Evolutionary conservation across 1,139 yeast genomes (phyloP), one percentile per base, ranked within the genome.

Genomic region (Scheffersomyces segobiensis): DNA sequence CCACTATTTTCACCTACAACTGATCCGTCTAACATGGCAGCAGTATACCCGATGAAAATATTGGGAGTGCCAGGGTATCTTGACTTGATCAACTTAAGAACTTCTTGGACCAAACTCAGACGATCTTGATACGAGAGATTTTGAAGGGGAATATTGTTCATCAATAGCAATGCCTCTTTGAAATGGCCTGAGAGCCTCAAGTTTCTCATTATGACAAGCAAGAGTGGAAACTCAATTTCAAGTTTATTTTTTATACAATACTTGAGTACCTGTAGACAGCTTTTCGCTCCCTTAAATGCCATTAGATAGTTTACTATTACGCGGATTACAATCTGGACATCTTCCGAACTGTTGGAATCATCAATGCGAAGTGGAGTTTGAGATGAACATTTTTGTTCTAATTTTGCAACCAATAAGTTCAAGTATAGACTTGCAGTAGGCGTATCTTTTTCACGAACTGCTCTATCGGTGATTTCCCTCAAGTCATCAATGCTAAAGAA

Each of bases 41-140:
- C 71, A 32, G 73, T 71, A 60, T 80, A 80, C 1, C 83, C 83
- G 7, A 78, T 65, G 14, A 78, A 65, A 2, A 79, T 71, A 52
- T 76, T 71, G 0, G 82, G 81, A 6, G 77, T 71, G 4, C 62
- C 60, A 0, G 75, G 70, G 57, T 69, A 80, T 59, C 74, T 73
- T 8, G 62, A 63, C 26, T 68, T 64, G 55, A 79, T 78, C 26
- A 80, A 64, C 12, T 67, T 60, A 56, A 80, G 65, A 2, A 80
- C 72, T 58, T 79, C 80, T 5, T 69, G 65, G 0, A 68, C 73
- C 52, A 78, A 65, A 12, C 56, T 52, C 1, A 53, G 49, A 46
- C 70, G 64, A 42, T 78, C 72, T 0, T 48, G 32, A 3, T 57
- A 54, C 1, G 61, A 49, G 18, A 79, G 60, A 1, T 58, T 60